These are phyloP conservation scores for Pichia nakasei DNA, from an alignment of 805 yeast species.

Conservation along the genomic window DNA sequence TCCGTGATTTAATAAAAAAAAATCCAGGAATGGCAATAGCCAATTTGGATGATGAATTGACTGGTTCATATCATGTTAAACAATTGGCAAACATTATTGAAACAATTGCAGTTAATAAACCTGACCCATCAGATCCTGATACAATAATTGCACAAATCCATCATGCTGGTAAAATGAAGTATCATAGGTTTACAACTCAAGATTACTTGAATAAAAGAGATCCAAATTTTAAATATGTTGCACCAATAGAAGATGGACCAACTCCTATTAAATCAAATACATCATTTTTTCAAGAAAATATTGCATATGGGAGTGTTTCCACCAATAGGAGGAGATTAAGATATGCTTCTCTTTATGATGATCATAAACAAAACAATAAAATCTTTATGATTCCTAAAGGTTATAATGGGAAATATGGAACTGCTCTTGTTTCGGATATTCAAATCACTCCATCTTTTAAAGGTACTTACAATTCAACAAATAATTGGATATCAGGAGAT, in stretches of 20 bases:
- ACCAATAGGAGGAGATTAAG: conserved; percentile 4
- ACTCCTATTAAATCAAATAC: not conserved
- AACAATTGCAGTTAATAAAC: conserved; percentile 15
- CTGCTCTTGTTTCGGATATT: not conserved
- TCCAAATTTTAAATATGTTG: conserved; percentile 1
- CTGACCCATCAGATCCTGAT: conserved; percentile 12
- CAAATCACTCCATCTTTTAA: not conserved
- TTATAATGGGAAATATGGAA: not conserved
- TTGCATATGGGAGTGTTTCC: conserved; percentile 2
- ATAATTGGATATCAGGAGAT: not conserved
- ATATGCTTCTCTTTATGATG: not conserved
- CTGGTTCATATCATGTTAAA: conserved; percentile 34
- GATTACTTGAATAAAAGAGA: conserved; percentile 5
- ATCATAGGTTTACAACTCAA: conserved; percentile 38
- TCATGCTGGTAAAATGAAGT: conserved; percentile 58
- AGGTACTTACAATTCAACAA: not conserved
- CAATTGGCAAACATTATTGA: conserved; percentile 10
- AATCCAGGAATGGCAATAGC: conserved; percentile 51
- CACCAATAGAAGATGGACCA: not conserved
- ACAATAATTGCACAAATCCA: conserved; percentile 10
- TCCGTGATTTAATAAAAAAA: conserved; percentile 38
- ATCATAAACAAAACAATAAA: not conserved
- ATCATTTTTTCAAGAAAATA: conserved; percentile 9
- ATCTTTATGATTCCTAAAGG: conserved; percentile 5
- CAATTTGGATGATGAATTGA: conserved; percentile 38